These are phyloP conservation scores for Botrytis sinoallii DNA, from an alignment of 2,329 filamentous ascomycete genomes.

Conservation along the genomic window DNA sequence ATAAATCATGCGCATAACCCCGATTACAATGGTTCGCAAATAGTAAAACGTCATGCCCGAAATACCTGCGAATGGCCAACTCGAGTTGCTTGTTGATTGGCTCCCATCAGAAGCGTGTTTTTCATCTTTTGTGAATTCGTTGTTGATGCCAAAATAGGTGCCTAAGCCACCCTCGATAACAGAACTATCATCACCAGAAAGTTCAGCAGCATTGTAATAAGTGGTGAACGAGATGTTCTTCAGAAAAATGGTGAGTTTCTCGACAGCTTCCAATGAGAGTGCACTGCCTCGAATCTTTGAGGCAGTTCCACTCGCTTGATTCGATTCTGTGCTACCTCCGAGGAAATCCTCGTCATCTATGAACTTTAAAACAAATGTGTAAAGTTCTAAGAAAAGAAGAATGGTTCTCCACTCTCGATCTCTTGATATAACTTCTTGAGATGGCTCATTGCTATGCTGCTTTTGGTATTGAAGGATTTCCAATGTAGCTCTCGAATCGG, in stretches of 20 bases:
- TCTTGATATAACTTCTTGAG: slow-evolving; percentile 25
- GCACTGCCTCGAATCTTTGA: slow-evolving; percentile 60
- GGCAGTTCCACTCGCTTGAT: slow-evolving; percentile 41
- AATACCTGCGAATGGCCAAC: slow-evolving; percentile 55
- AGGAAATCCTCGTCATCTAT: slow-evolving; percentile 98
- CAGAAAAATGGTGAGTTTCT: slow-evolving; percentile 73
- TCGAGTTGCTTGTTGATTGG: background rate
- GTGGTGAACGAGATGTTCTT: slow-evolving; percentile 89
- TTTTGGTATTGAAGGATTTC: slow-evolving; percentile 42
- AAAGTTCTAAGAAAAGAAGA: slow-evolving; percentile 88
- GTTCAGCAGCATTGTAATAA: slow-evolving; percentile 76
- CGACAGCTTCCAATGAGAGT: slow-evolving; percentile 68
- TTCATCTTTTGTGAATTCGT: slow-evolving; percentile 23
- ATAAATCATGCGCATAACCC: slow-evolving; percentile 81
- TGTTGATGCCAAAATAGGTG: slow-evolving; percentile 43
- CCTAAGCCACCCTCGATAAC: slow-evolving; percentile 43
- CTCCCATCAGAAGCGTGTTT: slow-evolving; percentile 13
- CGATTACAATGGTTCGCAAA: slow-evolving; percentile 75
- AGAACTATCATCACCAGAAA: slow-evolving; percentile 45
- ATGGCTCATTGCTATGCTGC: slow-evolving; percentile 18
- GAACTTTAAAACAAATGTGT: slow-evolving; percentile 85
- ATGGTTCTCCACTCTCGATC: slow-evolving; percentile 77
- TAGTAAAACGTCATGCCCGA: slow-evolving; percentile 74
- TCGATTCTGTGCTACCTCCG: slow-evolving; percentile 48
- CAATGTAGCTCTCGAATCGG: slow-evolving; percentile 57